Conservation (phyloP, 108 stramenopile genomes). For the Aurantiochytrium sp. region DNA sequence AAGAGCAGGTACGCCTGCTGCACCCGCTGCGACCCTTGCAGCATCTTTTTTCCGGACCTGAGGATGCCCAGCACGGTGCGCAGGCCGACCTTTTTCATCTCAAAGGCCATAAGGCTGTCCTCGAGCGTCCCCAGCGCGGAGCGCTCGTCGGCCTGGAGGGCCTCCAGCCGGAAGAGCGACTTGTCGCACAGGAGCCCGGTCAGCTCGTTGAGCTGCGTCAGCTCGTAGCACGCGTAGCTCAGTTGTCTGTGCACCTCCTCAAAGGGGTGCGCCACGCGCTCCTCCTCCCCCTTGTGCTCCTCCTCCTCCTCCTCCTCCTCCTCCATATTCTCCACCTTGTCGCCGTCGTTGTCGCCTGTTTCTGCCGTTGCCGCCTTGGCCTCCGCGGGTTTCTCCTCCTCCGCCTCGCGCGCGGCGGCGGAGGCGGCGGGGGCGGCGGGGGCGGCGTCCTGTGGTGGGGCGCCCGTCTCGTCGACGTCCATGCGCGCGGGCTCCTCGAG, state of each 20-base stretch:
- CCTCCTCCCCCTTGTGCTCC: neutral
- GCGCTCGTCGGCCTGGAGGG: neutral
- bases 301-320: neutral
- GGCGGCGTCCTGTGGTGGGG: too few species aligned
- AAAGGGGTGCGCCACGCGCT: neutral
- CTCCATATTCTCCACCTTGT: neutral
- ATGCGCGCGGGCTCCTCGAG: neutral
- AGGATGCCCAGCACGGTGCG: neutral
- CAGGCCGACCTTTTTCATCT: constrained; percentile 14
- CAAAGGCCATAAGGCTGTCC: constrained; percentile 22
- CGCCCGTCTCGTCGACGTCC: neutral
- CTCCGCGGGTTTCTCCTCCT: too few species aligned
- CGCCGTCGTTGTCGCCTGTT: neutral
- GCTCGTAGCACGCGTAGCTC: constrained; percentile 20
- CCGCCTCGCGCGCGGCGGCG: too few species aligned
- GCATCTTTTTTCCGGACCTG: neutral
- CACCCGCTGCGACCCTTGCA: neutral
- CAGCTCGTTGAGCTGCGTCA: constrained; percentile 11
- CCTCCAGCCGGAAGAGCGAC: neutral
- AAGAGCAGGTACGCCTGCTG: neutral
- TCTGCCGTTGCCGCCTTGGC: too few species aligned
- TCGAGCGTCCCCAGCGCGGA: neutral
- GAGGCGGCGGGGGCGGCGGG: too few species aligned
- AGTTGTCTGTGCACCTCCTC: neutral
- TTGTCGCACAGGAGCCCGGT: neutral